These are phyloP conservation scores for Paecilomyces fulvus DNA, from an alignment of 2,329 filamentous ascomycete species.

Conservation along the genomic window DNA sequence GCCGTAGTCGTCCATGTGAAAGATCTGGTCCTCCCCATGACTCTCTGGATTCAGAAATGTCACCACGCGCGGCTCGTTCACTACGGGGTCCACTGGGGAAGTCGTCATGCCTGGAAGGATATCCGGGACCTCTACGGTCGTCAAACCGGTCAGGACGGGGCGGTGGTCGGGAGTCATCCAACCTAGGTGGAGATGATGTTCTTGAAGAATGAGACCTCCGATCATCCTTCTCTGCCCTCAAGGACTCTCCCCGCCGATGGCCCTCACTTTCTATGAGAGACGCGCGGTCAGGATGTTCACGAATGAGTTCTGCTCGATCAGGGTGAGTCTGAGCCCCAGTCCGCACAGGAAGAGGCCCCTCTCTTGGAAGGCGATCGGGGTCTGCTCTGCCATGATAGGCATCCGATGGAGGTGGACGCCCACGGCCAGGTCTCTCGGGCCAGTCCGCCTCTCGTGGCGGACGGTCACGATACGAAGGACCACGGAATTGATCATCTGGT, in stretches of 20 bases:
- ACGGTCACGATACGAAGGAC: constrained; percentile 27
- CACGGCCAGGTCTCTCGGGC: constrained; percentile 26
- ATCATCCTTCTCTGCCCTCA: constrained; percentile 24
- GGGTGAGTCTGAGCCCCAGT: constrained; percentile 20
- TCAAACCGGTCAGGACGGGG: constrained; percentile 30
- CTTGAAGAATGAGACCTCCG: constrained; percentile 19
- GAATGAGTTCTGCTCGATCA: constrained; percentile 26
- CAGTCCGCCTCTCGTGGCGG: constrained; percentile 29
- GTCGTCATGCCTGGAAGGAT: constrained; percentile 31
- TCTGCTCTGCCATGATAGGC: constrained; percentile 16
- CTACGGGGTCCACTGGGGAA: constrained; percentile 48
- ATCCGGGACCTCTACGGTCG: constrained; percentile 24
- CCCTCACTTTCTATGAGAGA: constrained; percentile 14
- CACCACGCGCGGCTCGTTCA: constrained; percentile 25
- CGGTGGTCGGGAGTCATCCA: constrained; percentile 16
- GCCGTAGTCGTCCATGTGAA: constrained; percentile 37
- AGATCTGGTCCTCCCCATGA: constrained; percentile 31
- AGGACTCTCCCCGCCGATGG: constrained; percentile 21
- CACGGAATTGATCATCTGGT: constrained; percentile 32
- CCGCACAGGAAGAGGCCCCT: constrained; percentile 17
- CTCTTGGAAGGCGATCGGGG: constrained; percentile 8
- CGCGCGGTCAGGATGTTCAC: constrained; percentile 21
- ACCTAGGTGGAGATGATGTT: constrained; percentile 17
- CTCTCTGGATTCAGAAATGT: constrained; percentile 29
- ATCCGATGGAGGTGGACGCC: constrained; percentile 21